phyloP scores from a whole-genome alignment of 495 filamentous ascomycete genomes.

The Aspergillus nanangensis region DNA sequence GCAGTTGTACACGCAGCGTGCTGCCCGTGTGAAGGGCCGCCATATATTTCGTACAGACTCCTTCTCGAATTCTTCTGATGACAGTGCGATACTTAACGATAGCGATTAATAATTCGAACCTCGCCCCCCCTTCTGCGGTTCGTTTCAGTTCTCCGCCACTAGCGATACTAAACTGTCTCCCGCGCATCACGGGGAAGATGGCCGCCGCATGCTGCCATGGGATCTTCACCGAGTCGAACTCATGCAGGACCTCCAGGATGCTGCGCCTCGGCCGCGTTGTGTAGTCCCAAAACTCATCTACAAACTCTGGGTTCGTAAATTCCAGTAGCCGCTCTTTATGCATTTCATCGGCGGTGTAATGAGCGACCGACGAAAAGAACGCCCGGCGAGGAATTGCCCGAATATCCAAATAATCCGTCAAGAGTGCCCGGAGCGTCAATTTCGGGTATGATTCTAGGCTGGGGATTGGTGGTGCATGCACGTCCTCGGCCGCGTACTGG shows the following conservation, averaged over 20 bases:
- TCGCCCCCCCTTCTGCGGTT: conserved; percentile 32
- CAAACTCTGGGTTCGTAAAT: conserved; percentile 68
- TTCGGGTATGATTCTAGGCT: conserved; percentile 33
- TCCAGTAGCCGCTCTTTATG: conserved; percentile 81
- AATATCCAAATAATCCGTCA: conserved; percentile 81
- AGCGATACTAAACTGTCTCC: conserved; percentile 84
- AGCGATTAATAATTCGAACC: conserved; percentile 78
- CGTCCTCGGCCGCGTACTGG: conserved; percentile 12
- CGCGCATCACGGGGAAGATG: conserved; percentile 70
- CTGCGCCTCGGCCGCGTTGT: conserved; percentile 86
- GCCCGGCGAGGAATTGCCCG: conserved; percentile 80
- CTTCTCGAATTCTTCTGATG: conserved; percentile 77
- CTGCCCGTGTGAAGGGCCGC: conserved; percentile 56
- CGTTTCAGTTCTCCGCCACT: conserved; percentile 58
- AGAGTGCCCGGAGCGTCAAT: conserved; percentile 68
- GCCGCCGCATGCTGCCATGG: conserved; percentile 67
- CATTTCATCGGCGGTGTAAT: conserved; percentile 63
- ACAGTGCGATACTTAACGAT: conserved; percentile 89
- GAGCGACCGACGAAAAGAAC: conserved; percentile 73
- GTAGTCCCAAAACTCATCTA: conserved; percentile 94
- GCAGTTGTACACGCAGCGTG: conserved; percentile 53
- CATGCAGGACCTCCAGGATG: conserved; percentile 85
- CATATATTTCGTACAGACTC: conserved; percentile 86
- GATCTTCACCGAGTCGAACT: conserved; percentile 80
- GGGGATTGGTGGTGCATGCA: conserved; percentile 39